phyloP scores from a whole-genome alignment of 331 rosid species.

The Prunus yedoensis region DNA sequence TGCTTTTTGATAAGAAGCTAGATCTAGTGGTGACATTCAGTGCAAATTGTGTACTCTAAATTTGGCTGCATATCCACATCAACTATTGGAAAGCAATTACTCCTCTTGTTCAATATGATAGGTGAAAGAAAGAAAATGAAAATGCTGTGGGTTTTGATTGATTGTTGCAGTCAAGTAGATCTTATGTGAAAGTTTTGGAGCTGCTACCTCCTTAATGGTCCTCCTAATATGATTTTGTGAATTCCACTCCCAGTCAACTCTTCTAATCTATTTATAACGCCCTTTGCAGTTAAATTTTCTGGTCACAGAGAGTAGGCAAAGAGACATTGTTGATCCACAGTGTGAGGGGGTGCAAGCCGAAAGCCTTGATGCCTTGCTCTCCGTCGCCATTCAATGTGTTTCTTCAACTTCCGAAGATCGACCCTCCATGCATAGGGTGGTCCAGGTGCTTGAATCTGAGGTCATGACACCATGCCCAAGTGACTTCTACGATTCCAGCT shows the following conservation, averaged over 20 bases:
- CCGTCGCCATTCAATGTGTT: conserved; percentile 82
- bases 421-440: conserved; percentile 96
- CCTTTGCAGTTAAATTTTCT: conserved; percentile 82
- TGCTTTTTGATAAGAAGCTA: not conserved
- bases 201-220: not conserved
- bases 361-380: conserved; percentile 88
- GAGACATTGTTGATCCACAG: conserved; percentile 79
- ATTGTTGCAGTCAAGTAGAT: not conserved
- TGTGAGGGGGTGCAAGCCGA: conserved; percentile 88
- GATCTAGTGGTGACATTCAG: not conserved
- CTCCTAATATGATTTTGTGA: not conserved
- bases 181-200: not conserved
- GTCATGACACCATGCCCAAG: conserved; percentile 98
- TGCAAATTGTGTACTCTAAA: not conserved
- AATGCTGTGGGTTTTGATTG: not conserved
- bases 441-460: conserved; percentile 93
- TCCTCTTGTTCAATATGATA: not conserved
- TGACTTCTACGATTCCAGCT: conserved; percentile 84
- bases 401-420: conserved; percentile 93
- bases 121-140: not conserved
- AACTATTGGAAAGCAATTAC: not conserved
- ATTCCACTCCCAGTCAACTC: not conserved
- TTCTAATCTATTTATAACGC: conserved; percentile 25
- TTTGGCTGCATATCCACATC: not conserved
- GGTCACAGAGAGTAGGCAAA: conserved; percentile 66